Conservation (phyloP, 768 basidiomycete genomes). For the Amanita pallidorosea region DNA sequence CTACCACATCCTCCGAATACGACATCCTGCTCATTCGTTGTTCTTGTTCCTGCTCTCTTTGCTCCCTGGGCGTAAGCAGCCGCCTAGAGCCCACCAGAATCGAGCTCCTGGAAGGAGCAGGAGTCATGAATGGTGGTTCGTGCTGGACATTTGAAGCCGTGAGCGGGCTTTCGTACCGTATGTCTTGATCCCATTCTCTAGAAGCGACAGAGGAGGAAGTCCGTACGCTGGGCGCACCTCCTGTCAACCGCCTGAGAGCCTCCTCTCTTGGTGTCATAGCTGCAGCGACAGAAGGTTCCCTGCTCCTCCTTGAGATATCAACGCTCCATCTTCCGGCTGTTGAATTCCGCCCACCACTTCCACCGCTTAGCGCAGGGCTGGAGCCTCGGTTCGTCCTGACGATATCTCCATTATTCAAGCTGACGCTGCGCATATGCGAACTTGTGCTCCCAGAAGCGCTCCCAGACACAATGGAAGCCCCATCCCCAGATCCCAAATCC, state of each 20-base stretch:
- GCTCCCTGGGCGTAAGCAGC: conserved; percentile 47
- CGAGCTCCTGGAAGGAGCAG: conserved; percentile 9
- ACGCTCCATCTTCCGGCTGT: conserved; percentile 35
- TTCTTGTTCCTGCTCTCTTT: conserved; percentile 22
- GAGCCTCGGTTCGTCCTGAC: conserved; percentile 15
- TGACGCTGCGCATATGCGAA: conserved; percentile 39
- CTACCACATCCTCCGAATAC: conserved; percentile 14
- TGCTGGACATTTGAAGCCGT: conserved; percentile 17
- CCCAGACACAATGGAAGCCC: conserved; percentile 11
- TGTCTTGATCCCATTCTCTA: conserved; percentile 11
- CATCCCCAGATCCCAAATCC: conserved; percentile 30
- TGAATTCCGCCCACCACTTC: conserved; percentile 8
- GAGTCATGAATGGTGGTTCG: conserved; percentile 3
- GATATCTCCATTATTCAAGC: conserved; percentile 39
- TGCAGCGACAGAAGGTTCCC: conserved; percentile 20
- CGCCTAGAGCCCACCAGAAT: conserved; percentile 26
- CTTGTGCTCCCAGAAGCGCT: conserved; percentile 17
- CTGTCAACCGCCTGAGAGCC: conserved; percentile 22
- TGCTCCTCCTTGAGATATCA: conserved; percentile 44
- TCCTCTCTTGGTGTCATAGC: conserved; percentile 26
- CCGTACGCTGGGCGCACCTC: conserved; percentile 22
- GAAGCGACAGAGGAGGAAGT: conserved; percentile 20
- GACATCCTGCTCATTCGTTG: not conserved
- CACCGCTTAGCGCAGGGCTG: conserved; percentile 16
- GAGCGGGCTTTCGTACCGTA: conserved; percentile 11